Percentiles rank a stretch among this genome's conserved stretches.
phyloP scores from a whole-genome alignment of 495 filamentous ascomycete genomes.

The Hypoxylon lienhwacheense region DNA sequence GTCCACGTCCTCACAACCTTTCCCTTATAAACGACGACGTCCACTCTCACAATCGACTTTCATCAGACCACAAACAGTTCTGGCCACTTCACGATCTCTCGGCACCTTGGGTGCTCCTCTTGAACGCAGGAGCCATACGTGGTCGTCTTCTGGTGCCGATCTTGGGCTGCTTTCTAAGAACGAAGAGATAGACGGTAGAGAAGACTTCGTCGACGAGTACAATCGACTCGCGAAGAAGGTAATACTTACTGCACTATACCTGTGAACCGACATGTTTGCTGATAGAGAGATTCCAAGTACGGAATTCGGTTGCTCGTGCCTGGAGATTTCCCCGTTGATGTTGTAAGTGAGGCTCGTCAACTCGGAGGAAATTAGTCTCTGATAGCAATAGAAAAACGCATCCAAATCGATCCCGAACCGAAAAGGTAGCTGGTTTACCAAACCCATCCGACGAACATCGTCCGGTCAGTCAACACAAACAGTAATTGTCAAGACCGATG shows the following conservation, averaged over 20 bases:
- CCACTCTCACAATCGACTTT: conserved; percentile 28
- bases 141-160: conserved; percentile 50
- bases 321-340: conserved; percentile 24
- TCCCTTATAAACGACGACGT: conserved; percentile 23
- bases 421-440: conserved; percentile 35
- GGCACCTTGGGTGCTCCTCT: conserved; percentile 6
- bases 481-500: conserved; percentile 14
- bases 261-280: neutral
- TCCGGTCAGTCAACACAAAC: conserved; percentile 21
- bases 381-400: neutral
- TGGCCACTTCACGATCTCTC: conserved; percentile 9
- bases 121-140: conserved; percentile 44
- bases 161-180: conserved; percentile 38
- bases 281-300: conserved; percentile 36
- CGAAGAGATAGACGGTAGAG: conserved; percentile 47
- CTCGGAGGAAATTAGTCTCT: neutral
- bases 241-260: neutral
- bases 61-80: conserved; percentile 20
- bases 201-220: conserved; percentile 53
- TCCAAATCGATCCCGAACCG: conserved; percentile 11
- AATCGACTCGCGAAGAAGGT: conserved; percentile 59
- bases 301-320: conserved; percentile 43
- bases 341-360: conserved; percentile 16
- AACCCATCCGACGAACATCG: conserved; percentile 30
- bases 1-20: conserved; percentile 16